Percentiles rank a stretch among this genome's conserved stretches.
These are phyloP conservation scores for Anthostomella pinea DNA, from an alignment of 2,329 filamentous ascomycete genomes.

Conservation along the genomic window DNA sequence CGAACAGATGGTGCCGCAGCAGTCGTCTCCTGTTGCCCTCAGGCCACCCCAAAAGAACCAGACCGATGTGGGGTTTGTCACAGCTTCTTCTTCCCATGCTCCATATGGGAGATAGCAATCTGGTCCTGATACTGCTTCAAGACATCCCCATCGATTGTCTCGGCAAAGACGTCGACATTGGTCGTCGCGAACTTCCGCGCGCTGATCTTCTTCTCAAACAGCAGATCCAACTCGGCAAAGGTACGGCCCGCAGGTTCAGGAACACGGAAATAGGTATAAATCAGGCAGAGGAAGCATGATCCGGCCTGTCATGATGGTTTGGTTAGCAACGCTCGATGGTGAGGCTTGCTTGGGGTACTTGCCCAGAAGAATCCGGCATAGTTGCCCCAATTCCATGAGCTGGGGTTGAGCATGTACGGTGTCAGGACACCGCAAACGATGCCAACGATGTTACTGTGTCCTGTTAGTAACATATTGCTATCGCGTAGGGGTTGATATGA, in stretches of 20 bases:
- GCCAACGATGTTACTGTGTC: conserved; percentile 66
- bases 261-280: conserved; percentile 78
- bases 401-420: conserved; percentile 89
- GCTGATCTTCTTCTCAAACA: conserved; percentile 72
- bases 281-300: conserved; percentile 74
- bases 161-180: conserved; percentile 54
- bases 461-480: conserved; percentile 6
- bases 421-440: conserved; percentile 81
- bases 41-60: neutral
- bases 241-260: conserved; percentile 78
- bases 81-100: conserved; percentile 9
- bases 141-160: conserved; percentile 46
- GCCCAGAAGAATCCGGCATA: conserved; percentile 85
- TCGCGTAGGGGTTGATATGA: neutral
- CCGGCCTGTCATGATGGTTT: conserved; percentile 47
- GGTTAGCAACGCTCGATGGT: neutral
- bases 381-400: conserved; percentile 84
- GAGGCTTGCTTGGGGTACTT: conserved; percentile 21
- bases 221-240: conserved; percentile 80
- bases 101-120: conserved; percentile 29
- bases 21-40: too few relatives aligned
- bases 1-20: too few relatives aligned
- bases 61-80: neutral
- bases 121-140: conserved; percentile 48
- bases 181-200: conserved; percentile 70